Percentiles rank a stretch among this genome's conserved stretches.
phyloP scores from a whole-genome alignment of 2,329 filamentous ascomycete species.

The Magnaporthales sp. region DNA sequence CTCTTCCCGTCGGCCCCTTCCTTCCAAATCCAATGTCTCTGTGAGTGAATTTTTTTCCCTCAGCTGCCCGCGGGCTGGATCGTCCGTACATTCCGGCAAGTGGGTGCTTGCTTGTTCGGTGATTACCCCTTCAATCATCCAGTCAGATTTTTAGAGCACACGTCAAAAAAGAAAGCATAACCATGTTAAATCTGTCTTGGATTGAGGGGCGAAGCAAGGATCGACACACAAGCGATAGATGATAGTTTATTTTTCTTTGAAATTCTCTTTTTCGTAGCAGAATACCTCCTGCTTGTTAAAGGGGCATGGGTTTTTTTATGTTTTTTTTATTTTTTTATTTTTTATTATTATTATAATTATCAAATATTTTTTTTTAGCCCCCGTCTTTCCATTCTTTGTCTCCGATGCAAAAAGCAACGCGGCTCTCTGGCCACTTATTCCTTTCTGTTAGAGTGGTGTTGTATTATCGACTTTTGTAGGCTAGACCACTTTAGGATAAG shows the following conservation, averaged over 20 bases:
- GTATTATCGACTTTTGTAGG: too few species aligned
- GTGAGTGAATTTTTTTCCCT: neutral
- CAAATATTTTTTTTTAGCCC: too few species aligned
- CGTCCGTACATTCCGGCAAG: neutral
- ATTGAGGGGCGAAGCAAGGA: neutral
- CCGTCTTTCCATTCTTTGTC: neutral
- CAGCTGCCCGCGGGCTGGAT: neutral
- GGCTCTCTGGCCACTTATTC: neutral
- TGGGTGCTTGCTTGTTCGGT: neutral
- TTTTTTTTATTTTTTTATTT: neutral
- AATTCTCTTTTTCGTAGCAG: neutral
- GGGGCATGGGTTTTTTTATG: too few species aligned
- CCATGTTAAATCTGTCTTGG: neutral
- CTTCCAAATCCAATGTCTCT: neutral
- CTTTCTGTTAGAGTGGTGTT: neutral
- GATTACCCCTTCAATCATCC: neutral
- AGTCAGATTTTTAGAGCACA: neutral
- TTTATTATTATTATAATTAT: too few species aligned
- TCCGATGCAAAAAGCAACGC: neutral
- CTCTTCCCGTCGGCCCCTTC: neutral
- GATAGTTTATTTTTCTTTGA: neutral
- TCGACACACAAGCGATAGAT: neutral
- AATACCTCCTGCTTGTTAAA: neutral
- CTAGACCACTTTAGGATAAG: neutral
- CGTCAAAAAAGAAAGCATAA: neutral